Percentiles rank a stretch among this genome's conserved stretches.
These are phyloP conservation scores for Vaccinium darrowii DNA, from an alignment of 148 eudicot genomes.

Conservation along the genomic window DNA sequence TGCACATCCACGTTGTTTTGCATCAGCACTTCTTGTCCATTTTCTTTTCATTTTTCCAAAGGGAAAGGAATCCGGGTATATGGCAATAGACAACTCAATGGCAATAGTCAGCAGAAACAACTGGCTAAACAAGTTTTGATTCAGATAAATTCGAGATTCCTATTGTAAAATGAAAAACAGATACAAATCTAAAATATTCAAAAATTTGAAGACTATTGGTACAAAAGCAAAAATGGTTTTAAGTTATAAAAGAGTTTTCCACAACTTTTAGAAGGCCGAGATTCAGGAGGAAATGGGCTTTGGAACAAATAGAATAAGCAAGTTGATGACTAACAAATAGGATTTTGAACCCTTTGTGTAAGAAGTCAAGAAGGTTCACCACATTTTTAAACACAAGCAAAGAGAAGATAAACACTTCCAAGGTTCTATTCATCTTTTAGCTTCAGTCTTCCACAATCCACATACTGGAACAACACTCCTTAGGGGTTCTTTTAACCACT, in stretches of 20 bases:
- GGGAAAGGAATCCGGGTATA: neutral
- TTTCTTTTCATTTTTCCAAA: neutral
- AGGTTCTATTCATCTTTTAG: neutral
- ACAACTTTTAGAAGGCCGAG: neutral
- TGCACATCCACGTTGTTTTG: neutral
- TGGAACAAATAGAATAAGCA: neutral
- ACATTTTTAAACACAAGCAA: neutral
- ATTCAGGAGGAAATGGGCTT: neutral
- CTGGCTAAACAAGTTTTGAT: neutral
- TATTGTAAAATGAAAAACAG: neutral
- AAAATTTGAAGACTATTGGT: neutral
- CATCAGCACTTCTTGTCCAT: neutral
- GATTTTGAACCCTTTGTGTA: neutral
- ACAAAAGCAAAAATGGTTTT: too few species aligned
- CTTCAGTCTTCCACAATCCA: neutral
- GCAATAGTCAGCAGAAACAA: neutral
- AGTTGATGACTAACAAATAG: neutral
- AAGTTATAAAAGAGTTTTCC: neutral
- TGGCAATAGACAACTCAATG: neutral
- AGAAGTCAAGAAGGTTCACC: neutral
- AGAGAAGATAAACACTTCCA: neutral
- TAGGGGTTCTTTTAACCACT: neutral
- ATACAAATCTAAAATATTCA: neutral
- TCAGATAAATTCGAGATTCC: neutral
- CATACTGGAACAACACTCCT: slow-evolving; percentile 1